Conservation (phyloP, 352 stramenopile species). For the Pythium diclinum region DNA sequence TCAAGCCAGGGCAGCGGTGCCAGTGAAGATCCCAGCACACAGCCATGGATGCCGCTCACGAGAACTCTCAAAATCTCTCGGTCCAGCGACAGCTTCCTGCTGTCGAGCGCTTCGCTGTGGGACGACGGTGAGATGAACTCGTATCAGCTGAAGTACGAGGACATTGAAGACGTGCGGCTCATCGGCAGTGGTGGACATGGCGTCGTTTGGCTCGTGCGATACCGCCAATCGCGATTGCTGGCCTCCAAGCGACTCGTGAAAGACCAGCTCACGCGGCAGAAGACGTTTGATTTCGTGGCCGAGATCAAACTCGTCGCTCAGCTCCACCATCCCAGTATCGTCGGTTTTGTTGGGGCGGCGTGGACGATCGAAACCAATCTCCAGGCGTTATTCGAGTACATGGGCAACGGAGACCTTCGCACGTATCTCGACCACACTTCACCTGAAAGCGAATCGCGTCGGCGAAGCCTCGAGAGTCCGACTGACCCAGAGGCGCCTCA, state of each 20-base stretch:
- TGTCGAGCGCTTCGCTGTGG: slow-evolving; percentile 31
- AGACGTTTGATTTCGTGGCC: slow-evolving; percentile 45
- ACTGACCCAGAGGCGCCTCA: neutral
- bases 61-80: slow-evolving; percentile 11
- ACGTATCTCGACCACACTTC: slow-evolving; percentile 31
- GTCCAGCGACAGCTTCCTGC: neutral
- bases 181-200: slow-evolving; percentile 46
- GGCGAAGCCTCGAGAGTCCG: slow-evolving; percentile 32
- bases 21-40: neutral
- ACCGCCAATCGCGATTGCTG: slow-evolving; percentile 34
- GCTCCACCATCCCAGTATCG: slow-evolving; percentile 62
- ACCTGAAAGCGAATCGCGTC: neutral
- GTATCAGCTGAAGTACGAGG: slow-evolving; percentile 40
- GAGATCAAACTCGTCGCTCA: slow-evolving; percentile 70
- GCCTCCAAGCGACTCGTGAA: slow-evolving; percentile 51
- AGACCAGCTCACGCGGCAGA: slow-evolving; percentile 41
- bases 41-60: neutral
- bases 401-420: slow-evolving; percentile 53
- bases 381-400: slow-evolving; percentile 68
- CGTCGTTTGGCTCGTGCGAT: slow-evolving; percentile 47
- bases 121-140: slow-evolving; percentile 49
- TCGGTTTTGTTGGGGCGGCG: slow-evolving; percentile 60
- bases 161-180: slow-evolving; percentile 37
- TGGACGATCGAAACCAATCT: slow-evolving; percentile 57
- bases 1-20: neutral